Percentiles rank a stretch among this genome's conserved stretches.
These are phyloP conservation scores for Termitomyces eurrhizus DNA, from an alignment of 768 basidiomycete species.

Conservation along the genomic window DNA sequence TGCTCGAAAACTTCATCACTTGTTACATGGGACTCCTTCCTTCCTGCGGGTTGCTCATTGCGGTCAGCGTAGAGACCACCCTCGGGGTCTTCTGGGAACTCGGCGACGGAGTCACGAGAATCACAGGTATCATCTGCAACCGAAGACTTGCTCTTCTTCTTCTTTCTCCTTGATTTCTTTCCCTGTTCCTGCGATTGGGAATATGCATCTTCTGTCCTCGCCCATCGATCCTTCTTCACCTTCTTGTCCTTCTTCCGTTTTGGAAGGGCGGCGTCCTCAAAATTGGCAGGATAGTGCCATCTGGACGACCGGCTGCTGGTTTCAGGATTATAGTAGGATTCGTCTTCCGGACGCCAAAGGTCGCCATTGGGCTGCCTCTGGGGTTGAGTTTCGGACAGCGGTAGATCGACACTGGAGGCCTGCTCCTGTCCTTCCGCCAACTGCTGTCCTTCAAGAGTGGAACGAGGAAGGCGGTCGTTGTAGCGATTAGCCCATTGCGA, in stretches of 20 bases:
- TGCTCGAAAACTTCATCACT: slow-evolving; percentile 59
- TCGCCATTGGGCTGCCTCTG: slow-evolving; percentile 44
- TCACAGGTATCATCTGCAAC: slow-evolving; percentile 31
- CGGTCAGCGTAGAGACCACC: slow-evolving; percentile 58
- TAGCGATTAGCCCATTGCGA: slow-evolving; percentile 88
- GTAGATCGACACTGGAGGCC: slow-evolving; percentile 38
- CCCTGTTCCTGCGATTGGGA: slow-evolving; percentile 44
- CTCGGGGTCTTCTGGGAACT: slow-evolving; percentile 71
- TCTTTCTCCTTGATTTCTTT: slow-evolving; percentile 68
- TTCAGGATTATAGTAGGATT: slow-evolving; percentile 60
- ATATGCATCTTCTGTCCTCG: slow-evolving; percentile 83
- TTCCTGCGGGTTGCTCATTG: slow-evolving; percentile 16
- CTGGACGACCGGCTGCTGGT: slow-evolving; percentile 46
- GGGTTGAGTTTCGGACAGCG: slow-evolving; percentile 28
- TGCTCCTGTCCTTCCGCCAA: slow-evolving; percentile 79
- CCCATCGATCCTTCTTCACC: slow-evolving; percentile 86
- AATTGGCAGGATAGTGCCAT: slow-evolving; percentile 87
- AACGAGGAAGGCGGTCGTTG: slow-evolving; percentile 71
- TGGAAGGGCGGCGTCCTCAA: slow-evolving; percentile 51
- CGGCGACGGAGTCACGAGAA: slow-evolving; percentile 36
- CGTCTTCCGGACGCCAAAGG: slow-evolving; percentile 74
- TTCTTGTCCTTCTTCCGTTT: slow-evolving; percentile 63
- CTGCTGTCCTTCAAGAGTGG: slow-evolving; percentile 65
- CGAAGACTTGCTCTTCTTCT: slow-evolving; percentile 54
- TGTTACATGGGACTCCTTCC: slow-evolving; percentile 20